These are phyloP conservation scores for Inga leiocalycina DNA, from an alignment of 306 rosid species.

Conservation along the genomic window DNA sequence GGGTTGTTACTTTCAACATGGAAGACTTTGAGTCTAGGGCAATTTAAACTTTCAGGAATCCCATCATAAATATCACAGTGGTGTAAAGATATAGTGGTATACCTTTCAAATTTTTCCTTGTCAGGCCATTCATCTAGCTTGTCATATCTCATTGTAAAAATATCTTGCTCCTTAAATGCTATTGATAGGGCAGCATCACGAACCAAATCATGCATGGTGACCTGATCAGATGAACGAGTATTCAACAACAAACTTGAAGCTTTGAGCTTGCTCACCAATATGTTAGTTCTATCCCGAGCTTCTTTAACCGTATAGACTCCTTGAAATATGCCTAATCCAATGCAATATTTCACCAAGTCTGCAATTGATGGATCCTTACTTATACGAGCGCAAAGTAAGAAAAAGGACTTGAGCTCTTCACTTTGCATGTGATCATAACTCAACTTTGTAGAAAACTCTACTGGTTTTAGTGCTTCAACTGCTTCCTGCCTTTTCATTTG, in stretches of 20 bases:
- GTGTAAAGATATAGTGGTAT: neutral
- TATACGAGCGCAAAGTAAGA: constrained; percentile 37
- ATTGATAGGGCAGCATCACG: constrained; percentile 27
- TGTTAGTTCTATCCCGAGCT: neutral
- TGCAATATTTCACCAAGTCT: neutral
- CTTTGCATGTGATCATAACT: constrained; percentile 35
- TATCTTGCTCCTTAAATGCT: neutral
- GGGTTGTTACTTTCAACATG: neutral
- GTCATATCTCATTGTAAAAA: neutral
- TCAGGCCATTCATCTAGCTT: constrained; percentile 31
- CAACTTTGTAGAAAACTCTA: constrained; percentile 26
- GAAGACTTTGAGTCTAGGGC: neutral
- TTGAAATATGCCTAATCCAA: constrained; percentile 24
- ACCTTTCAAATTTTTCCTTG: neutral
- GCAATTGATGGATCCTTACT: neutral
- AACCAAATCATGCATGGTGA: constrained; percentile 28
- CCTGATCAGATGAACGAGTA: constrained; percentile 10
- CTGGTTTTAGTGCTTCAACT: neutral
- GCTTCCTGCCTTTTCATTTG: neutral
- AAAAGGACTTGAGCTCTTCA: constrained; percentile 22
- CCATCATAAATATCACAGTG: neutral
- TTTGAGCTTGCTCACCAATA: constrained; percentile 2
- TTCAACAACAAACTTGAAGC: constrained; percentile 21
- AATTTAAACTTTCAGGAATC: neutral
- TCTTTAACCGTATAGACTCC: constrained; percentile 1